phyloP scores from a whole-genome alignment of 768 basidiomycete genomes.

The Lentinula raphanica region DNA sequence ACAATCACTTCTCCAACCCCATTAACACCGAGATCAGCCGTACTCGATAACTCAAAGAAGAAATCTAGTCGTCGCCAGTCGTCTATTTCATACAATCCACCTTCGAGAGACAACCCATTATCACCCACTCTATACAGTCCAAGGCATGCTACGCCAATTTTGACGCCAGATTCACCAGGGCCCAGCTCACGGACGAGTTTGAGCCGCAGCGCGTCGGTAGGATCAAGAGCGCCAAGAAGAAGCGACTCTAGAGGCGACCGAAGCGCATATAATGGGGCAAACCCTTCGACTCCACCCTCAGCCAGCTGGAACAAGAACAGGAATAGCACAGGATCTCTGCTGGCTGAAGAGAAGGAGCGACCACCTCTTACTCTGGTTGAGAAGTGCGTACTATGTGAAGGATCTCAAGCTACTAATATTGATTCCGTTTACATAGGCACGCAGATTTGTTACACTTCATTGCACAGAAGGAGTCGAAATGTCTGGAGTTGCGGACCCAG shows the following conservation, averaged over 20 bases:
- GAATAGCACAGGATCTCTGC: conserved; percentile 21
- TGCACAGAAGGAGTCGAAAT: conserved; percentile 82
- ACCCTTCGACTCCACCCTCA: not conserved
- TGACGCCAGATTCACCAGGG: not conserved
- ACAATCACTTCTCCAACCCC: conserved; percentile 13
- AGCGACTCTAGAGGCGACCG: not conserved
- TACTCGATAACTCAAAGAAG: conserved; percentile 18
- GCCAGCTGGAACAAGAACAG: conserved; percentile 19
- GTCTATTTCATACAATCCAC: conserved; percentile 47
- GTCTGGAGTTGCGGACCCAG: conserved; percentile 74
- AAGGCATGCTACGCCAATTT: conserved; percentile 5
- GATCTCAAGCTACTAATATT: not conserved
- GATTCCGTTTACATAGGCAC: conserved; percentile 61
- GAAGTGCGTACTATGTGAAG: conserved; percentile 43
- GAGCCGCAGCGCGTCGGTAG: conserved; percentile 17
- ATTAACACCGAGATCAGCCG: conserved; percentile 17
- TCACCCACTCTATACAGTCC: conserved; percentile 11
- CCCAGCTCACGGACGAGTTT: conserved; percentile 4
- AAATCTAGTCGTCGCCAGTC: conserved; percentile 38
- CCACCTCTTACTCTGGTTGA: conserved; percentile 65
- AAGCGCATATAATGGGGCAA: not conserved
- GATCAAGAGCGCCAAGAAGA: conserved; percentile 1
- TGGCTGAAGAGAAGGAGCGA: conserved; percentile 17
- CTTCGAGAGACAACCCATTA: conserved; percentile 22
- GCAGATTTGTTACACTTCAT: conserved; percentile 78